Evolutionary conservation across 176 grass and related monocot species (phyloP).

Genomic region (Chrysopogon serrulatus): DNA sequence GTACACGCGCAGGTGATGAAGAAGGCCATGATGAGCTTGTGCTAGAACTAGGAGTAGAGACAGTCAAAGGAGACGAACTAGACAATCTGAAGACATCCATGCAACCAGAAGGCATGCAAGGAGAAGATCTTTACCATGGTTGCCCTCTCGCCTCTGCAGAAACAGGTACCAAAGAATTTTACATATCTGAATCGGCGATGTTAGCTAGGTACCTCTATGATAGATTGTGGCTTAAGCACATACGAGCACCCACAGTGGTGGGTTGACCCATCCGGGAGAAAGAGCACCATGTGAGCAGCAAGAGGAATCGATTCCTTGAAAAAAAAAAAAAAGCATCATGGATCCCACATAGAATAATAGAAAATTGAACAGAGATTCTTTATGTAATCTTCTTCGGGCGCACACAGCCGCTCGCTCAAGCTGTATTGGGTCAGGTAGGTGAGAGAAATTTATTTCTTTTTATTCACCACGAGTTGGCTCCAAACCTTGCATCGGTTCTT

Average conservation of each 20-base stretch:
- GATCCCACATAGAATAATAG: too few species aligned
- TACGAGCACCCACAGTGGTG: neutral
- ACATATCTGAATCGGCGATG: neutral
- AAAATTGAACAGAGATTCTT: too few species aligned
- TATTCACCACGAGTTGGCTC: too few species aligned
- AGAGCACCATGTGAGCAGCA: too few species aligned
- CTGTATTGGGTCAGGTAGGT: too few species aligned
- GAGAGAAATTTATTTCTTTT: too few species aligned
- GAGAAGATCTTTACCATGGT: slow-evolving; percentile 2
- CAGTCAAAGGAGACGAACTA: neutral
- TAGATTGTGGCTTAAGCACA: neutral
- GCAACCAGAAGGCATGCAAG: neutral
- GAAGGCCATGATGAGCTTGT: slow-evolving; percentile 20
- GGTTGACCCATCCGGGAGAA: too few species aligned
- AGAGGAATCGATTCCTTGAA: too few species aligned
- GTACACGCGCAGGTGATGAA: neutral
- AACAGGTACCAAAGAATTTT: neutral
- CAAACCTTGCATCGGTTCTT: too few species aligned
- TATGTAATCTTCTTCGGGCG: too few species aligned
- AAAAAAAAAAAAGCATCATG: too few species aligned
- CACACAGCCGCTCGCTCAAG: too few species aligned
- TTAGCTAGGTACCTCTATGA: neutral
- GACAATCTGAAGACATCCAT: neutral
- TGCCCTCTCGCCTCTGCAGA: neutral
- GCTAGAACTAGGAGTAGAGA: slow-evolving; percentile 24